These are phyloP conservation scores for Lactarius trivialis DNA, from an alignment of 768 basidiomycete genomes.

Conservation along the genomic window DNA sequence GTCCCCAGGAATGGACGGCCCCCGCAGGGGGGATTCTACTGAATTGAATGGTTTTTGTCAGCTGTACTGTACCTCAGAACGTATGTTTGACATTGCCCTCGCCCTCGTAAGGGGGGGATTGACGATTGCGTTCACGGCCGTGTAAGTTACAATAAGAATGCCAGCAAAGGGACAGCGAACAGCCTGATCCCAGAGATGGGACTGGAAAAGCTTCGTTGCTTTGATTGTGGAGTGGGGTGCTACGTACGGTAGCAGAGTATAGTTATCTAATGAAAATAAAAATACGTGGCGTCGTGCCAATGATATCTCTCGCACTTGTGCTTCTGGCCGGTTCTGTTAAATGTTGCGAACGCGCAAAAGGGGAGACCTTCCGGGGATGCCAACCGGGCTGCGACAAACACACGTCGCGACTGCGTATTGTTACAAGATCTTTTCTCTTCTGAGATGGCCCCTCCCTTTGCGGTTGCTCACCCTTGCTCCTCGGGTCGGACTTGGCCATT, in stretches of 20 bases:
- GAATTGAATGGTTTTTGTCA: background rate
- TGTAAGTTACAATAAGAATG: background rate
- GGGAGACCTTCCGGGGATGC: background rate
- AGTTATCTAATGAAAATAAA: background rate
- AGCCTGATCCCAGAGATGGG: background rate
- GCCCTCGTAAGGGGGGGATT: background rate
- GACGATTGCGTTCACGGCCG: background rate
- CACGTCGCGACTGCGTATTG: background rate
- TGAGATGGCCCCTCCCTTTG: background rate
- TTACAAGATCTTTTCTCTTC: background rate
- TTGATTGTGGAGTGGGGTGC: background rate
- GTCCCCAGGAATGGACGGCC: too few relatives aligned
- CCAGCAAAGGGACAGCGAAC: background rate
- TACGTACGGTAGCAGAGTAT: background rate
- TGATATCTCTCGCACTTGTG: background rate
- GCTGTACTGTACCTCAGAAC: background rate
- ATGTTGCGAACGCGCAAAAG: background rate
- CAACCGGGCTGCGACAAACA: background rate
- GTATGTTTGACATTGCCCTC: background rate
- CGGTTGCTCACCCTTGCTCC: too few relatives aligned
- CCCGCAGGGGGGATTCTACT: background rate
- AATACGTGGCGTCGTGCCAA: background rate
- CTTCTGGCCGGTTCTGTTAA: background rate
- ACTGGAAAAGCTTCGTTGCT: background rate
- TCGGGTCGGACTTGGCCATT: background rate